A percentile compares a stretch with the other conserved stretches of the same genome.
These are phyloP conservation scores for Macrotyloma uniflorum DNA, from an alignment of 306 rosid genomes.

Conservation along the genomic window DNA sequence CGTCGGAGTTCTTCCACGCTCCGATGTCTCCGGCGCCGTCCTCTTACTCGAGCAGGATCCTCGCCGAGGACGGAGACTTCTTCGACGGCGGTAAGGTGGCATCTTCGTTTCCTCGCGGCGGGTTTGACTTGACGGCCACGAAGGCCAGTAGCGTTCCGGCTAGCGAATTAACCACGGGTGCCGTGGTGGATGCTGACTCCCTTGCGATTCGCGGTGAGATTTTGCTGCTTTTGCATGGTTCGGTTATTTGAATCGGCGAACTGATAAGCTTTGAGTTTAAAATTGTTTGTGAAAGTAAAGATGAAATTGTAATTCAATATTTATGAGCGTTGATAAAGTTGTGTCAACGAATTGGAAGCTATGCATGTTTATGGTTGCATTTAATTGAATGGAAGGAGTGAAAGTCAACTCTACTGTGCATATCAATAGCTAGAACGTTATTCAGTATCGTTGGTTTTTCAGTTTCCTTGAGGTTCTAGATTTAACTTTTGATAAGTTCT, in stretches of 20 bases:
- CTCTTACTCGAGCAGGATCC: slow-evolving; percentile 45
- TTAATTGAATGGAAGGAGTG: too few species aligned
- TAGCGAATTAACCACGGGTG: slow-evolving; percentile 60
- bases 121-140: slow-evolving; percentile 55
- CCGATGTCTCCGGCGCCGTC: slow-evolving; percentile 47
- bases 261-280: not conserved
- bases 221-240: not conserved
- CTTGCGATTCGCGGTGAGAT: slow-evolving; percentile 49
- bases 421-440: too few species aligned
- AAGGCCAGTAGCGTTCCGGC: slow-evolving; percentile 54
- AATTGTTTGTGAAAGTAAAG: not conserved
- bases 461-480: not conserved
- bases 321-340: too few species aligned
- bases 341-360: too few species aligned
- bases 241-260: too few species aligned
- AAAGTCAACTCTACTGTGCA: too few species aligned
- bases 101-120: slow-evolving; percentile 59
- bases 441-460: too few species aligned
- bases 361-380: too few species aligned
- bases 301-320: too few species aligned
- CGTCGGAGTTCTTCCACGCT: slow-evolving; percentile 33
- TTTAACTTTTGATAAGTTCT: not conserved
- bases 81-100: slow-evolving; percentile 37
- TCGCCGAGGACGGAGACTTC: slow-evolving; percentile 36
- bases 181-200: slow-evolving; percentile 46